These are phyloP conservation scores for Tetracentron sinense DNA, from an alignment of 164 flowering plant species.

Conservation along the genomic window DNA sequence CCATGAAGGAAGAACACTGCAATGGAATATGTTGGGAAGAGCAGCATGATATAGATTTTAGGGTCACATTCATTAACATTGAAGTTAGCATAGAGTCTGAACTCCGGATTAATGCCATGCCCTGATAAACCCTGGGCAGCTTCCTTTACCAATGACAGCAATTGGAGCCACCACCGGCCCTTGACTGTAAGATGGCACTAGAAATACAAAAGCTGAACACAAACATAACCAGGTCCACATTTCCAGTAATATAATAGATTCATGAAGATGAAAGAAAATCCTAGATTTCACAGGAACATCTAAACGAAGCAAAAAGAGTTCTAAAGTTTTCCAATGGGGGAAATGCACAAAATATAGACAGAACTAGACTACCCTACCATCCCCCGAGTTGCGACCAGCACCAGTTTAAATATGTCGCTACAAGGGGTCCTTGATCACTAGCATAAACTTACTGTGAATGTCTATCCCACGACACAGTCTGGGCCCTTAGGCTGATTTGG, in stretches of 20 bases:
- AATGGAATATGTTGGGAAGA: too few species aligned
- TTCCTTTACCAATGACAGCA: too few species aligned
- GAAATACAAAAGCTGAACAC: not conserved
- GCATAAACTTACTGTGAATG: not conserved
- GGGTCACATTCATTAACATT: too few species aligned
- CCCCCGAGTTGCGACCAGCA: not conserved
- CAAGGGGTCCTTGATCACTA: not conserved
- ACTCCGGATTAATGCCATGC: too few species aligned
- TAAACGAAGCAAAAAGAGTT: not conserved
- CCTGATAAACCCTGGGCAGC: not conserved
- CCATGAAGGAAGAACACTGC: too few species aligned
- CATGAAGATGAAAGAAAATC: not conserved
- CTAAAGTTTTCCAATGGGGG: not conserved
- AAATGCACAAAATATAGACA: not conserved
- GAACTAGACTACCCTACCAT: not conserved
- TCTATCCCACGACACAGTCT: not conserved
- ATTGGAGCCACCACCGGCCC: too few species aligned
- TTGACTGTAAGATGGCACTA: not conserved
- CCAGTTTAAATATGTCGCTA: not conserved
- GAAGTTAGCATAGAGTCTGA: too few species aligned
- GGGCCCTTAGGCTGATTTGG: constrained; percentile 42
- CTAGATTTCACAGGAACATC: not conserved
- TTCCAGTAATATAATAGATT: not conserved
- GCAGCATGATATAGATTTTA: too few species aligned
- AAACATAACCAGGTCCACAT: not conserved